Evolutionary conservation across 2,329 filamentous ascomycete genomes (phyloP), one percentile per base, ranked within the genome.

Genomic region (Ophiocordyceps camponoti-leonardi): DNA sequence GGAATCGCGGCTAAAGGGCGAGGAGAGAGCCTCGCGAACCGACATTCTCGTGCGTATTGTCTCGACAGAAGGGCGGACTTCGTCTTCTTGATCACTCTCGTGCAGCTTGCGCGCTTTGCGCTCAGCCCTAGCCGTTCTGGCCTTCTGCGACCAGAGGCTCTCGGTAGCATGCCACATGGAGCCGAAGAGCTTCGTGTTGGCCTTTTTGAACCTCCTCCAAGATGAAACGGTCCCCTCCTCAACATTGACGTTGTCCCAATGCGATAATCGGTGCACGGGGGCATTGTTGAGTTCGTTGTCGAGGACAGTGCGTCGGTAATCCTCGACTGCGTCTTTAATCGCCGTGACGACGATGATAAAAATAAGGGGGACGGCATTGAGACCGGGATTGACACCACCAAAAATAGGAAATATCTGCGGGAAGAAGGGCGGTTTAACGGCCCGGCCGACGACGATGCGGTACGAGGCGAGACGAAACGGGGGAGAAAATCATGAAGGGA

Each of bases 211-310:
- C 53, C 70, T 79, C 55, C 92, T 81, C 92, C 92, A 98, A 26
- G 75, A 39, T 1, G 85, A 87, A 40, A 98, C 74, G 50, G 86
- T 81, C 55, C 95, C 90, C 53, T 87, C 84, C 37, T 83, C 78
- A 14, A 88, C 86, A 54, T 98, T 98, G 54, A 95, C 87, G 54
- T 98, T 98, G 53, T 82, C 74, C 81, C 85, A 96, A 50, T 88
- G 81, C 13, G 86, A 71, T 19, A 98, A 69, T 48, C 90, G 79
- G 63, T 98, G 90, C 11, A 96, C 86, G 0, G 88, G 85, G 2
- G 92, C 92, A 59, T 98, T 96, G 65, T 98, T 98, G 50, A 98
- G 72, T 56, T 94, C 84, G 51, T 81, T 94, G 60, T 98, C 92
- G 41, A 95, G 78, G 40, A 87, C 71, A 0, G 90, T 96, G 64